A percentile compares a stretch with the other conserved stretches of the same genome.
Conservation (phyloP, 2,329 filamentous ascomycete genomes). For the Fusarium foetens region DNA sequence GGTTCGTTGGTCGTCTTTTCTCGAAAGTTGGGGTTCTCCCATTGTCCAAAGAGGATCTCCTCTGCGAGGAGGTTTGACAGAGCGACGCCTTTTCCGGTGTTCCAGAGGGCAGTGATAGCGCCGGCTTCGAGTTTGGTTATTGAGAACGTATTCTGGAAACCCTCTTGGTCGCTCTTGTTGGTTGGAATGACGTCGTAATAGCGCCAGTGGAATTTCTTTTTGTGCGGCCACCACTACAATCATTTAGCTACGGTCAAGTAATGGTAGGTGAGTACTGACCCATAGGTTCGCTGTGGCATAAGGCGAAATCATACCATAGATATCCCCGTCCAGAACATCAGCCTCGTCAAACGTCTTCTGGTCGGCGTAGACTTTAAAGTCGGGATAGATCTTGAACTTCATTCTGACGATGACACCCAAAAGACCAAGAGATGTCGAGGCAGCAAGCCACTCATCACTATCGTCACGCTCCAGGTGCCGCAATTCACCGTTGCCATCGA, state of each 20-base stretch:
- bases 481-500: background rate
- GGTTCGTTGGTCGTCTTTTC: constrained; percentile 10
- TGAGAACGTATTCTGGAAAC: constrained; percentile 5
- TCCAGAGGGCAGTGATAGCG: background rate
- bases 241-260: background rate
- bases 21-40: constrained; percentile 2
- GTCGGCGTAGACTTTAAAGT: constrained; percentile 10
- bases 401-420: background rate
- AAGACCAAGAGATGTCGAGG: background rate
- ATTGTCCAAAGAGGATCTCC: constrained; percentile 2
- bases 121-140: background rate
- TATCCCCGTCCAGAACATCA: background rate
- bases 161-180: background rate
- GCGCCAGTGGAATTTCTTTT: constrained; percentile 11
- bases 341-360: background rate
- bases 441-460: constrained; percentile 3
- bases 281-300: background rate
- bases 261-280: background rate
- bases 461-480: background rate
- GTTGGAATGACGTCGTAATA: background rate
- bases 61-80: background rate
- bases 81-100: background rate
- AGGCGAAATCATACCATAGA: background rate
- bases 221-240: background rate
- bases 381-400: constrained; percentile 12